Evolutionary conservation across 2,329 filamentous ascomycete species (phyloP).

Genomic region (Monosporascus sp.): DNA sequence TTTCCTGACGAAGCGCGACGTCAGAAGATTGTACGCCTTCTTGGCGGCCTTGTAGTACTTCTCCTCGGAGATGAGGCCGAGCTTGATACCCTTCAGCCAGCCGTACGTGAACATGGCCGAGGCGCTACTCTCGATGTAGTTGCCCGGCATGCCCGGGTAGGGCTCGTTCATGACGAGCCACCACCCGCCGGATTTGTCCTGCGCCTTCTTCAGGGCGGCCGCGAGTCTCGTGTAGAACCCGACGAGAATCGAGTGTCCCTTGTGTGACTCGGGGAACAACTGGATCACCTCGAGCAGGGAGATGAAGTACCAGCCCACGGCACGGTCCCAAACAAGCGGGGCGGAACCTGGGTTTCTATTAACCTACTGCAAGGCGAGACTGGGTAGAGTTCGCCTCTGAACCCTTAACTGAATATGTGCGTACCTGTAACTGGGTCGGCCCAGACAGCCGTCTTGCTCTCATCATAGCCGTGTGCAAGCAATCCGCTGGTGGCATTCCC

Average conservation of each 20-base stretch:
- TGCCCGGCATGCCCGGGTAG: constrained; percentile 41
- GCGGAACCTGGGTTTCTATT: constrained; percentile 39
- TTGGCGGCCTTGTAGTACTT: constrained; percentile 32
- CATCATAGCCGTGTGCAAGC: constrained; percentile 47
- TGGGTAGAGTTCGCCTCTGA: background rate
- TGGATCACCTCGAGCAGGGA: constrained; percentile 43
- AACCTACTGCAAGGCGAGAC: constrained; percentile 18
- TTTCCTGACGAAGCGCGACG: constrained; percentile 38
- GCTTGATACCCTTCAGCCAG: constrained; percentile 38
- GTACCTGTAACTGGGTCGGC: constrained; percentile 38
- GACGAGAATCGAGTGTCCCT: constrained; percentile 31
- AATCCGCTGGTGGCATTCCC: constrained; percentile 31
- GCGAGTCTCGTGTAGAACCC: constrained; percentile 36
- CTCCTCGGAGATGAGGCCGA: constrained; percentile 27
- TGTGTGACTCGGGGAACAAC: constrained; percentile 30
- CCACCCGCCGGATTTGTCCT: constrained; percentile 46
- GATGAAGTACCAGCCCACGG: constrained; percentile 45
- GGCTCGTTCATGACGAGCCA: constrained; percentile 51
- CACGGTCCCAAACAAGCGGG: constrained; percentile 45
- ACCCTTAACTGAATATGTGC: background rate
- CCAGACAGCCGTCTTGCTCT: constrained; percentile 39
- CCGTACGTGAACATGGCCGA: constrained; percentile 54
- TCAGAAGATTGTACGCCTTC: constrained; percentile 38
- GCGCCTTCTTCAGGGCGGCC: constrained; percentile 33
- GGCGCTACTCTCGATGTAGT: constrained; percentile 56